phyloP scores from a whole-genome alignment of 179 eudicot genomes.

The Patellifolia procumbens region DNA sequence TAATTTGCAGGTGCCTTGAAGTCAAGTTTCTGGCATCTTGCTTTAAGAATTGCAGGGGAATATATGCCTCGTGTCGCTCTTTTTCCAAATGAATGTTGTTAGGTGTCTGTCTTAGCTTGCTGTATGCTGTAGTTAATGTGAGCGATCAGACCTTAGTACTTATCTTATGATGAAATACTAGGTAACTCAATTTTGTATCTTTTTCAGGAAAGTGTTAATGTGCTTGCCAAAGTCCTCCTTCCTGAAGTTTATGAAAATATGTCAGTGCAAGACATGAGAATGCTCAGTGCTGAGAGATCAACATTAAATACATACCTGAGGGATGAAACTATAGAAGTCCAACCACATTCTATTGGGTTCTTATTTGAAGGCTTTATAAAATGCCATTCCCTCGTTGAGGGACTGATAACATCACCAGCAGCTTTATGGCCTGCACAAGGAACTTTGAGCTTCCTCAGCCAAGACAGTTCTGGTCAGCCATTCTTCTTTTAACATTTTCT shows the following conservation, averaged over 20 bases:
- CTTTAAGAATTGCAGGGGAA: neutral
- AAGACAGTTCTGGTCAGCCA: constrained; percentile 60
- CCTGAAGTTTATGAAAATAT: constrained; percentile 75
- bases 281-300: constrained; percentile 76
- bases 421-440: constrained; percentile 51
- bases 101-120: too few species aligned
- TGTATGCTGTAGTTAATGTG: too few species aligned
- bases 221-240: constrained; percentile 72
- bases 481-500: constrained; percentile 1
- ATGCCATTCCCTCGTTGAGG: constrained; percentile 48
- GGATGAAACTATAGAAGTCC: constrained; percentile 79
- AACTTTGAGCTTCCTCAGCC: constrained; percentile 40
- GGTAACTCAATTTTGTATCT: constrained; percentile 4
- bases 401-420: constrained; percentile 70
- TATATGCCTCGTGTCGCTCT: neutral
- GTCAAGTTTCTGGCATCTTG: neutral
- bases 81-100: neutral
- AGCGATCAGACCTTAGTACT: too few species aligned
- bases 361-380: constrained; percentile 78
- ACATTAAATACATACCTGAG: constrained; percentile 53
- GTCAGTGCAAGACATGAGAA: constrained; percentile 80
- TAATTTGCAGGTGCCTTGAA: neutral
- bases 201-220: constrained; percentile 76
- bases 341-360: constrained; percentile 61
- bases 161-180: too few species aligned